Conservation (phyloP, 2,329 filamentous ascomycete species). For the Cryphonectria radicalis region DNA sequence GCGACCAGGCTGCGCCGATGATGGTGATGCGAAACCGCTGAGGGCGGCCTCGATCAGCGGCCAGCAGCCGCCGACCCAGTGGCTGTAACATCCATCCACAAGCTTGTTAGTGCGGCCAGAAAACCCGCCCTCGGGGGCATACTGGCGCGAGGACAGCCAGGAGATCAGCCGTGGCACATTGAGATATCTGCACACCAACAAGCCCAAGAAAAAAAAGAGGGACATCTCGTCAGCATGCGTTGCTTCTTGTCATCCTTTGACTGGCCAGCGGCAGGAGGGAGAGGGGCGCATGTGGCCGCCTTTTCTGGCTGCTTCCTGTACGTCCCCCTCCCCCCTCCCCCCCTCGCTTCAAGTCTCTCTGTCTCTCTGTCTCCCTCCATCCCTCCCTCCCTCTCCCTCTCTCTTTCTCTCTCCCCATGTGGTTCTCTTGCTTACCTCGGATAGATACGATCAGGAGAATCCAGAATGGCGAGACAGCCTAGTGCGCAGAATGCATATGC, state of each 20-base stretch:
- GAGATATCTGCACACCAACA: constrained; percentile 62
- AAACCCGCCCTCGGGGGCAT: constrained; percentile 89
- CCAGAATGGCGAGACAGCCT: constrained; percentile 84
- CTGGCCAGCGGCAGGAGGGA: constrained; percentile 35
- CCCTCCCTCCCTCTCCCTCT: background rate
- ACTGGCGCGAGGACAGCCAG: constrained; percentile 90
- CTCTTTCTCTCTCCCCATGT: background rate
- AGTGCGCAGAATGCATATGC: constrained; percentile 96
- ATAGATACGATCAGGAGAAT: constrained; percentile 75
- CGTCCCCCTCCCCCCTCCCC: constrained; percentile 1
- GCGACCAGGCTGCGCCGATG: constrained; percentile 32
- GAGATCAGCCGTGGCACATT: constrained; percentile 76
- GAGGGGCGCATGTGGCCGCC: constrained; percentile 20
- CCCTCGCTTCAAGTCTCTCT: background rate
- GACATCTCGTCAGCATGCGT: constrained; percentile 40
- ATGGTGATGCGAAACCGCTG: constrained; percentile 35
- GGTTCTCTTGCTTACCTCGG: constrained; percentile 60
- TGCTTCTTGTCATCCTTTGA: constrained; percentile 43
- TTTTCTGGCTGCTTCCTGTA: constrained; percentile 17
- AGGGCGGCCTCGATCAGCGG: constrained; percentile 83
- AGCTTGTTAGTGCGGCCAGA: constrained; percentile 96
- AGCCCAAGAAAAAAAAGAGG: constrained; percentile 31
- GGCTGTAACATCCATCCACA: constrained; percentile 96
- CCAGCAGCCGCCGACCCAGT: constrained; percentile 97
- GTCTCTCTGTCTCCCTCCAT: background rate